These are phyloP conservation scores for Arthrobotrys sinensis DNA, from an alignment of 2,329 filamentous ascomycete genomes.

Conservation along the genomic window DNA sequence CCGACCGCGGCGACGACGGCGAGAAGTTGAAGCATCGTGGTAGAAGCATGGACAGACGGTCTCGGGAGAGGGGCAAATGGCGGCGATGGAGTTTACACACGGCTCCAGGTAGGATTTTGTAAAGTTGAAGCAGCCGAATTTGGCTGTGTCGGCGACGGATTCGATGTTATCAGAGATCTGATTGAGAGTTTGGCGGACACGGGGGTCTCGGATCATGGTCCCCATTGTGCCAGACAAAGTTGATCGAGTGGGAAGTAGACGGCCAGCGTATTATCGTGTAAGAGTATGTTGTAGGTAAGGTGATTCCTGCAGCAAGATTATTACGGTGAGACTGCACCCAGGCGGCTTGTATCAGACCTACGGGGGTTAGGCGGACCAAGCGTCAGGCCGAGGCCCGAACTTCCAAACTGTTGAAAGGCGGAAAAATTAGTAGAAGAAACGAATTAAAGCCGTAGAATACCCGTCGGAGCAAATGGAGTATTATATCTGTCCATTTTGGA, in stretches of 20 bases:
- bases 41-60: constrained; percentile 72
- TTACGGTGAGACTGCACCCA: not conserved
- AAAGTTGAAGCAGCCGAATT: constrained; percentile 77
- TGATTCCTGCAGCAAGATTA: constrained; percentile 1
- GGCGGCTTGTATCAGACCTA: constrained; percentile 10
- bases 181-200: constrained; percentile 78
- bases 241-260: constrained; percentile 8
- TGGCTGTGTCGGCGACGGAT: constrained; percentile 77
- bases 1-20: constrained; percentile 69
- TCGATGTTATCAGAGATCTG: constrained; percentile 78
- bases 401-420: constrained; percentile 12
- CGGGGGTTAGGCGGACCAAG: constrained; percentile 35
- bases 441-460: constrained; percentile 26
- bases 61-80: constrained; percentile 73
- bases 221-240: constrained; percentile 38
- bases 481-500: constrained; percentile 54
- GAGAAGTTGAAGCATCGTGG: constrained; percentile 72
- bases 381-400: constrained; percentile 17
- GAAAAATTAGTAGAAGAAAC: constrained; percentile 6
- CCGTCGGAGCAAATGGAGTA: constrained; percentile 14
- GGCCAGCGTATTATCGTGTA: not conserved
- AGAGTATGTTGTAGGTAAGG: constrained; percentile 31
- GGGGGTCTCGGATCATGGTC: constrained; percentile 67
- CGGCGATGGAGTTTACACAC: constrained; percentile 73
- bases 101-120: constrained; percentile 76